Percentiles rank a stretch among this genome's conserved stretches.
These are phyloP conservation scores for Fomitopsis schrenkii DNA, from an alignment of 1,284 basidiomycete species.

Conservation along the genomic window DNA sequence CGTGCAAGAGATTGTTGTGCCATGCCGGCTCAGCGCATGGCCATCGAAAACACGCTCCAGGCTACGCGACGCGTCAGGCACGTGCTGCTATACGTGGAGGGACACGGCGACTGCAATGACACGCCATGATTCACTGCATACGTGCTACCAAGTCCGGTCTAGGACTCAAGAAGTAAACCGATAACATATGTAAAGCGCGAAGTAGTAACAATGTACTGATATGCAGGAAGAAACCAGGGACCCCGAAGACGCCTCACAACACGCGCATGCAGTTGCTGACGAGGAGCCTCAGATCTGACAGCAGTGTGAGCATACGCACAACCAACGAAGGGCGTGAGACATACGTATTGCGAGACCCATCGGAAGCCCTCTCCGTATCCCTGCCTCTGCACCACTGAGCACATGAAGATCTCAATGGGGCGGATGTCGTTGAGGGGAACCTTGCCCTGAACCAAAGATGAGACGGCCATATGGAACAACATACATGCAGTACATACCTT, in stretches of 20 bases:
- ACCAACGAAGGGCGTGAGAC: conserved; percentile 19
- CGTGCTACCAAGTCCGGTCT: conserved; percentile 11
- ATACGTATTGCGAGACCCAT: conserved; percentile 96
- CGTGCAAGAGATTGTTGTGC: background rate
- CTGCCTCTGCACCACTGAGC: conserved; percentile 98
- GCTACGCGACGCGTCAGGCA: background rate
- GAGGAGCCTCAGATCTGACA: conserved; percentile 26
- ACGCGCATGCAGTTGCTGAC: background rate
- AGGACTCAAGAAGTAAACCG: background rate
- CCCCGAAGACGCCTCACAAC: background rate
- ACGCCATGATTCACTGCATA: background rate
- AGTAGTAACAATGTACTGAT: conserved; percentile 7
- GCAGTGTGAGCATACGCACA: background rate
- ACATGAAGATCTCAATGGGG: conserved; percentile 99
- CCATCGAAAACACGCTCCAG: background rate
- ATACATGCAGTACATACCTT: conserved; percentile 61
- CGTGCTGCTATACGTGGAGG: background rate
- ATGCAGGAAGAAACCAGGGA: background rate
- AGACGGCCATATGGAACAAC: background rate
- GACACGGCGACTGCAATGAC: background rate
- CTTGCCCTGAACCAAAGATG: conserved; percentile 70
- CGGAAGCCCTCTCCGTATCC: conserved; percentile 99
- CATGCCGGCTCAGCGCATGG: background rate
- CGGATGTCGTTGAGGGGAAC: conserved; percentile 95
- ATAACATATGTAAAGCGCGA: conserved; percentile 15